Evolutionary conservation across 1,284 basidiomycete genomes (phyloP).

Genomic region (Puccinia triticina): DNA sequence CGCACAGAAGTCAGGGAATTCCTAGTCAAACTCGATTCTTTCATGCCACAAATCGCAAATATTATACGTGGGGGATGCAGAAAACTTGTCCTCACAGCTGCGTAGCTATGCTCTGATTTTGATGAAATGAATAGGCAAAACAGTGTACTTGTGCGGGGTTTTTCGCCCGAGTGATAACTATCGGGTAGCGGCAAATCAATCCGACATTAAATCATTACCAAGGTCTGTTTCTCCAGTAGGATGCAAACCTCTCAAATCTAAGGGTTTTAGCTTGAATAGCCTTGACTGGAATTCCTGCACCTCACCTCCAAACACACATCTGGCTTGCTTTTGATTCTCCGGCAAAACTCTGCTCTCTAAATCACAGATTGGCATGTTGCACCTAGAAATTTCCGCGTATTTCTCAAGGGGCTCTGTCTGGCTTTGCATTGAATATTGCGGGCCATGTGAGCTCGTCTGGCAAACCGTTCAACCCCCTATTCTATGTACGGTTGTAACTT

Average conservation of each 20-base stretch:
- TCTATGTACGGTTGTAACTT: too few species aligned
- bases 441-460: not conserved
- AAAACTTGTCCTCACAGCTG: not conserved
- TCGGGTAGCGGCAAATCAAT: not conserved
- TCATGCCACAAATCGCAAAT: not conserved
- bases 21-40: not conserved
- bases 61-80: not conserved
- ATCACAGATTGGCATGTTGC: not conserved
- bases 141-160: too few species aligned
- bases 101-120: not conserved
- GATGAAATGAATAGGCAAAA: not conserved
- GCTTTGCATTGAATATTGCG: not conserved
- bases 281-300: not conserved
- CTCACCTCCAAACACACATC: not conserved
- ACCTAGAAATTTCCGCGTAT: not conserved
- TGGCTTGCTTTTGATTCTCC: not conserved
- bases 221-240: not conserved
- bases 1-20: not conserved
- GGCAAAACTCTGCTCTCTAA: not conserved
- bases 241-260: not conserved
- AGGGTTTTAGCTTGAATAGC: slow-evolving; percentile 1
- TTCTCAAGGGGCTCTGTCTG: not conserved
- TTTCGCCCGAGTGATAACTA: not conserved
- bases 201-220: not conserved
- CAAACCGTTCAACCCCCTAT: not conserved